Conservation (phyloP, 2,329 filamentous ascomycete genomes). For the Pseudopyricularia javanii region DNA sequence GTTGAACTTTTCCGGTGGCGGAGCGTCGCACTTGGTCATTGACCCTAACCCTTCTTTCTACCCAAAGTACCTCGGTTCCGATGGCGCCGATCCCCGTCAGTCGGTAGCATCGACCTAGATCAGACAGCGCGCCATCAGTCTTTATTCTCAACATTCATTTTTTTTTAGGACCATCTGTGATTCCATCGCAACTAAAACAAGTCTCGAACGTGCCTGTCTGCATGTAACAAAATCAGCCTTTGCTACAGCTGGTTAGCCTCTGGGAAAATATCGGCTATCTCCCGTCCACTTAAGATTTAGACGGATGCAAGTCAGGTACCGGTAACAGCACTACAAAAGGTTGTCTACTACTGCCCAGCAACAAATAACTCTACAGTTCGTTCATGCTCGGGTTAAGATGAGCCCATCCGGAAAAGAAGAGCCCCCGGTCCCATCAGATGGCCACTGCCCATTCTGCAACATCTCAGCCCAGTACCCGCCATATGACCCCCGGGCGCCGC, state of each 20-base stretch:
- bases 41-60: not conserved
- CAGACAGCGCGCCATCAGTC: not conserved
- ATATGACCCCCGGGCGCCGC: conserved; percentile 30
- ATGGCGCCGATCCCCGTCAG: not conserved
- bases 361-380: too few species aligned
- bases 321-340: too few species aligned
- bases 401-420: not conserved
- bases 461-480: conserved; percentile 39
- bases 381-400: not conserved
- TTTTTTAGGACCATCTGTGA: too few species aligned
- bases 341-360: too few species aligned
- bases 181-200: too few species aligned
- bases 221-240: too few species aligned
- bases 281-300: too few species aligned
- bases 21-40: not conserved
- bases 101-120: not conserved
- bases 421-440: conserved; percentile 2
- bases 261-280: too few species aligned
- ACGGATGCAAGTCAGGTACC: too few species aligned
- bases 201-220: too few species aligned
- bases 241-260: too few species aligned
- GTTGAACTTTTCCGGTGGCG: too few species aligned
- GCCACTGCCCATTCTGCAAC: conserved; percentile 47
- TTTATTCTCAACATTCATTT: not conserved
- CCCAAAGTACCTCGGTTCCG: not conserved